Conservation (phyloP, 1,139 yeast genomes). For the Debaryomycetaceae sp. region DNA sequence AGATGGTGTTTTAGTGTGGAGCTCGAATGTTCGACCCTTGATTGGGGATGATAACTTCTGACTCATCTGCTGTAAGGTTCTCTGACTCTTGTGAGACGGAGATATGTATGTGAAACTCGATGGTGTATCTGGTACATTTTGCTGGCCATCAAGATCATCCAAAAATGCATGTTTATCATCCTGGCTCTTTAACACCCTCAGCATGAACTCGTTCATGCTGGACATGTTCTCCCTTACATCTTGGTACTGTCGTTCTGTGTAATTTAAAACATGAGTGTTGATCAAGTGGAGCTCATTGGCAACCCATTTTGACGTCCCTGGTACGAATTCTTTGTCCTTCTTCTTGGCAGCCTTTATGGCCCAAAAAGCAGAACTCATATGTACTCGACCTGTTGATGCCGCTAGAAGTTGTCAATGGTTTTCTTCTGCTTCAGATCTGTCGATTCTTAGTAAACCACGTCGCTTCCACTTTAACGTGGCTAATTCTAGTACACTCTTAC, state of each 20-base stretch:
- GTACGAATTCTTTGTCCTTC: conserved; percentile 24
- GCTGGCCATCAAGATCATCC: not conserved
- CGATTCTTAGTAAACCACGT: no score
- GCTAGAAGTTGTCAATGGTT: not conserved
- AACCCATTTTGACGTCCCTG: conserved; percentile 40
- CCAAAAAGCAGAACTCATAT: conserved; percentile 31
- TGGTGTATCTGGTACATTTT: not conserved
- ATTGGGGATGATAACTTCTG: not conserved
- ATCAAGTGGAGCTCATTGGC: conserved; percentile 29
- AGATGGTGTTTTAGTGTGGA: conserved; percentile 7
- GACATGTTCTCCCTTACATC: conserved; percentile 18
- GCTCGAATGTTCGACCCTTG: not conserved
- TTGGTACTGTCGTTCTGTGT: conserved; percentile 18
- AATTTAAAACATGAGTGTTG: conserved; percentile 24
- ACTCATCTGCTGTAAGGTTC: not conserved
- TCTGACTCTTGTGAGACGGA: not conserved
- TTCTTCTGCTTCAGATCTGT: no score
- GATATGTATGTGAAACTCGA: conserved; percentile 3
- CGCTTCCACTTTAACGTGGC: no score
- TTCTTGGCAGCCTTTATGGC: conserved; percentile 30
- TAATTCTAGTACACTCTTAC: no score
- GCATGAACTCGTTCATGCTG: conserved; percentile 21
- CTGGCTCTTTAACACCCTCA: conserved; percentile 12
- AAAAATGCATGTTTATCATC: conserved; percentile 2
- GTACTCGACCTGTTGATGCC: not conserved